These are phyloP conservation scores for Nicotiana otophora DNA, from an alignment of 257 asterid genomes.

Conservation along the genomic window DNA sequence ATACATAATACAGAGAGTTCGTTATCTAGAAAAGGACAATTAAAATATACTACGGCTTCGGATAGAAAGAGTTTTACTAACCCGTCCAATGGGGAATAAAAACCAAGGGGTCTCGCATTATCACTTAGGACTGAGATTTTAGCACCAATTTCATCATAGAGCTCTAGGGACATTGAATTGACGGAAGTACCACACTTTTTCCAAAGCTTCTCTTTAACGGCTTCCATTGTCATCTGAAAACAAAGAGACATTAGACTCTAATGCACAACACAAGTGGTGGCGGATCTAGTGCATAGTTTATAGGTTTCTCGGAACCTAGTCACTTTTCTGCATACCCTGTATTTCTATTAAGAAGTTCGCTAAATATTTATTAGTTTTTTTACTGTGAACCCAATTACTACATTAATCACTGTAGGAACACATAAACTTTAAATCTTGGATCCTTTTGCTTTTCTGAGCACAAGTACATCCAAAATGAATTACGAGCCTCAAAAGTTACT, in stretches of 20 bases:
- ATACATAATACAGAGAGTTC: neutral
- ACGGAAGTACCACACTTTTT: conserved; percentile 90
- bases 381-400: too few species aligned
- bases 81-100: conserved; percentile 88
- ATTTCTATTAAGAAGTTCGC: too few species aligned
- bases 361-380: too few species aligned
- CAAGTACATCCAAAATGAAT: neutral
- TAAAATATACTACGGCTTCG: neutral
- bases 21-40: neutral
- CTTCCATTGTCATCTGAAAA: conserved; percentile 69
- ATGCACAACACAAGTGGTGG: neutral
- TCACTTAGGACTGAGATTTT: conserved; percentile 61
- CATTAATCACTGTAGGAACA: too few species aligned
- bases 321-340: too few species aligned
- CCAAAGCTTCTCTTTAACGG: conserved; percentile 90
- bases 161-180: conserved; percentile 77
- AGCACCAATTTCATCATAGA: conserved; percentile 62
- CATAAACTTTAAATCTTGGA: too few species aligned
- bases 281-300: too few species aligned
- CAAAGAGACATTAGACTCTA: neutral
- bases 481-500: neutral
- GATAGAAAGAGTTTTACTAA: conserved; percentile 20
- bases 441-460: too few species aligned
- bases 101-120: conserved; percentile 65
- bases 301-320: too few species aligned